Percentiles rank a stretch among this genome's conserved stretches.
These are phyloP conservation scores for Saturnispora hagleri DNA, from an alignment of 805 yeast species.

Conservation along the genomic window DNA sequence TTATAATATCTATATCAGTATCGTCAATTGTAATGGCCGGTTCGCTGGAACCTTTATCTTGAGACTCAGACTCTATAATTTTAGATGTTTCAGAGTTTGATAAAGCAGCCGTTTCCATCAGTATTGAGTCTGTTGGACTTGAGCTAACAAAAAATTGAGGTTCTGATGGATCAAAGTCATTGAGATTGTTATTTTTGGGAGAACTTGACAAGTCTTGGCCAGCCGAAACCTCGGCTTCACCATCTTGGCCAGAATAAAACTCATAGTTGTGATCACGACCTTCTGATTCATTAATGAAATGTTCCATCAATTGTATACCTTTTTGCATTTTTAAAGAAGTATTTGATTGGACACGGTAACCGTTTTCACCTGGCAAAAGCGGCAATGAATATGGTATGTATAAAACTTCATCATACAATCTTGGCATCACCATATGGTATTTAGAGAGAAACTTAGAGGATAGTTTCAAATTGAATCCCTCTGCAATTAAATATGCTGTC, in stretches of 20 bases:
- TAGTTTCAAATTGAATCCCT: conserved; percentile 58
- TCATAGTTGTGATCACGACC: conserved; percentile 88
- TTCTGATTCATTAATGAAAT: conserved; percentile 69
- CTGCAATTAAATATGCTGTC: conserved; percentile 87
- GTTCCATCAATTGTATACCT: conserved; percentile 52
- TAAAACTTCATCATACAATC: conserved; percentile 86
- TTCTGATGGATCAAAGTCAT: conserved; percentile 82
- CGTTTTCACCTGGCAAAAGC: conserved; percentile 72
- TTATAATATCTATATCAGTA: not conserved
- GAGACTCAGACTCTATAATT: not conserved
- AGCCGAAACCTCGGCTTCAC: conserved; percentile 19
- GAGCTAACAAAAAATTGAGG: conserved; percentile 72
- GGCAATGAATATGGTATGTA: conserved; percentile 88
- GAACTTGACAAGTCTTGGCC: conserved; percentile 16
- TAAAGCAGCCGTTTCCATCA: conserved; percentile 13
- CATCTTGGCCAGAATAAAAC: conserved; percentile 73
- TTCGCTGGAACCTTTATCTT: not conserved
- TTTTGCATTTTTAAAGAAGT: conserved; percentile 34
- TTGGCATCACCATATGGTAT: conserved; percentile 75
- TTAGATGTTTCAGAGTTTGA: conserved; percentile 4
- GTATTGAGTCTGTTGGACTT: conserved; percentile 27
- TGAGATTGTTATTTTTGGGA: conserved; percentile 14
- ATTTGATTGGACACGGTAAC: conserved; percentile 67
- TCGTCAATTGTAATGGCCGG: not conserved
- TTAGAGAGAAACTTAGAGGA: conserved; percentile 56